Base-by-base conservation (phyloP, 1,284 basidiomycete genomes). In the Microbotryum violaceum region DNA sequence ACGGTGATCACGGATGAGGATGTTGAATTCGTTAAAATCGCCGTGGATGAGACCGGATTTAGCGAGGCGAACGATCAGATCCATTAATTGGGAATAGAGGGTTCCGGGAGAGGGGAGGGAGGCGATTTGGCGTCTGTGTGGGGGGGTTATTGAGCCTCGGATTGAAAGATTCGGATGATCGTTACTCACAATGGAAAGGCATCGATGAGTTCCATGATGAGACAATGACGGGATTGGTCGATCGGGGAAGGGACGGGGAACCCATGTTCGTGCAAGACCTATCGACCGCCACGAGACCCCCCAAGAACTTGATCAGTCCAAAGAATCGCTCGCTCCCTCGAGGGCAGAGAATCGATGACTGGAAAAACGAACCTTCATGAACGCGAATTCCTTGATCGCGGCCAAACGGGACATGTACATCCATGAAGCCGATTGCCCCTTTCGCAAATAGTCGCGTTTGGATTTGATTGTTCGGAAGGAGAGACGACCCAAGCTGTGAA, bases 11-110 rank as follows among this genome's bases (percentile, higher is more conserved):
- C 83, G 82, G 67, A 99, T 91, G 64, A 99, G 84, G 71, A 99
- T 91, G 76, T 99, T 98, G 80, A 98, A 99, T 75, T 99, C 96
- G 77, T 99, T 99, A 78, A 90, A 99, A 76, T 99, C 94, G 55
- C 96, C 94, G 73, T 99, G 94, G 59, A 99, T 97, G 25, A 99
- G 82, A 1, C 96, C 96, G 2, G 89, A 85, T 49, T 84, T 84
- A 3, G 93, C 94, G 69, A 98, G 87, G 56, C 91, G 88, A 62
- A 97, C 91, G 72, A 98, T 93, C 60, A 97, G 80, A 75, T 91
- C 89, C 93, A 98, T 98, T 48, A 98, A 80, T 20, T 82, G 79
- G 1, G 92, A 91, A 77, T 97, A 98, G 37, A 98, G 82, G 66
- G 86, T 86, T 42, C 90, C 91, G 1, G 92, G 90, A 12, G 87